A percentile compares a stretch with the other conserved stretches of the same genome.
phyloP scores from a whole-genome alignment of 2,329 filamentous ascomycete genomes.

The Fonsecaea nubica region DNA sequence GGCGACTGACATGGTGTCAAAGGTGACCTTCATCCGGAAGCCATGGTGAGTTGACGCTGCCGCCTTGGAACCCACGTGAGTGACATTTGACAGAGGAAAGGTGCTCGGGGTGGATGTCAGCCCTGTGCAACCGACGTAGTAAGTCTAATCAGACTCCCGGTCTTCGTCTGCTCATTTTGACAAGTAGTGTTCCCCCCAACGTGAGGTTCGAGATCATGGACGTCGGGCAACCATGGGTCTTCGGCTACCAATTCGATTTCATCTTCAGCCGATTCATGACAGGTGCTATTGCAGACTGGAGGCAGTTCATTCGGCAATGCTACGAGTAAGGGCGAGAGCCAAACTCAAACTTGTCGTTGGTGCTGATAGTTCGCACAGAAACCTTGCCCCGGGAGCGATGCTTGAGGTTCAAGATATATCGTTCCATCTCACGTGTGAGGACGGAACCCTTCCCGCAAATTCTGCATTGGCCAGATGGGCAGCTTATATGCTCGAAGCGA shows the following conservation, averaged over 20 bases:
- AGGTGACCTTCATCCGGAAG: constrained; percentile 28
- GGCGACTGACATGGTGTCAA: not conserved
- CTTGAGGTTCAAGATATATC: constrained; percentile 46
- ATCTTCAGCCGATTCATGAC: constrained; percentile 66
- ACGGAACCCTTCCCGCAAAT: constrained; percentile 28
- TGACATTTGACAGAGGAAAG: constrained; percentile 21
- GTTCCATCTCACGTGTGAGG: constrained; percentile 26
- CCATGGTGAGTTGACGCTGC: constrained; percentile 21
- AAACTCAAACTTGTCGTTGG: not conserved
- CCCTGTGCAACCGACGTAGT: constrained; percentile 27
- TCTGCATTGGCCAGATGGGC: constrained; percentile 28
- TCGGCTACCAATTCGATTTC: constrained; percentile 64
- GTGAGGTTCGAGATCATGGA: constrained; percentile 65
- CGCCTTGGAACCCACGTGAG: not conserved
- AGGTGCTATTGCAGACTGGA: constrained; percentile 65
- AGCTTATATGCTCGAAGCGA: constrained; percentile 29
- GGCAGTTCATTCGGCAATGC: constrained; percentile 34
- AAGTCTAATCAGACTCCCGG: constrained; percentile 13
- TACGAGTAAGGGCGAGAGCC: constrained; percentile 30
- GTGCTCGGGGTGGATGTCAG: constrained; percentile 29
- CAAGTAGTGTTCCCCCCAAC: constrained; percentile 57
- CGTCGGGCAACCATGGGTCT: constrained; percentile 63
- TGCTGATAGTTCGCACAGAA: constrained; percentile 12
- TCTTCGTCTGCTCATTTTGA: not conserved
- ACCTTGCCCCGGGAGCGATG: constrained; percentile 51